These are phyloP conservation scores for Endocarpon pusillum DNA, from an alignment of 495 filamentous ascomycete species.

Conservation along the genomic window DNA sequence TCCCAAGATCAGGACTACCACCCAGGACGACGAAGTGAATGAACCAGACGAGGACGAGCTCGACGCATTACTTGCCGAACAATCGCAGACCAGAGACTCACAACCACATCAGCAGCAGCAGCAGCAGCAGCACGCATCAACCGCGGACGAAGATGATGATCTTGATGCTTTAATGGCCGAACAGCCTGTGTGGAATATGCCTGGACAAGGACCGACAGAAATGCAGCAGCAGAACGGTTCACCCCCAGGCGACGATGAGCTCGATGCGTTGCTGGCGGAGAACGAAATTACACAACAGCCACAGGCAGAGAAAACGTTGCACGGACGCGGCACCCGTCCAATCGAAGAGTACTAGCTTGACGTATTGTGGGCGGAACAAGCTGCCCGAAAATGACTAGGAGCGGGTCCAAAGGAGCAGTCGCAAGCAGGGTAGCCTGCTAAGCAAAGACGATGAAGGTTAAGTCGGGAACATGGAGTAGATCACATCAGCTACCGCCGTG, in stretches of 20 bases:
- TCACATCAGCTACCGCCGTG: no score
- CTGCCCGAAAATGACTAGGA: no score
- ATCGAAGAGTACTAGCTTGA: no score
- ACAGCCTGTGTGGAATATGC: conserved; percentile 1
- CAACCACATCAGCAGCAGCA: neutral
- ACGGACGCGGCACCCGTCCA: no score
- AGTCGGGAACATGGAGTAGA: no score
- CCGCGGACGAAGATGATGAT: conserved; percentile 24
- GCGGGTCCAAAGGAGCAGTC: no score
- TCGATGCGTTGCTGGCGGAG: conserved; percentile 5
- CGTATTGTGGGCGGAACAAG: no score
- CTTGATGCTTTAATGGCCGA: conserved; percentile 28
- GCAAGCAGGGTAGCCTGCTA: no score
- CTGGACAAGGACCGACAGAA: neutral
- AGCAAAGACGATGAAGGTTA: no score
- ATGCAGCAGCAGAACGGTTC: neutral
- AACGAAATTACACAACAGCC: neutral
- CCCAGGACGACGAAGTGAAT: neutral
- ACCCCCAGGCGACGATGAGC: neutral
- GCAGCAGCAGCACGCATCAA: neutral
- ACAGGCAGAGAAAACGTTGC: no score
- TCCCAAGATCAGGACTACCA: neutral
- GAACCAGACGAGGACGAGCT: conserved; percentile 3
- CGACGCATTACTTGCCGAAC: conserved; percentile 1
- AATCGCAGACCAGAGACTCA: conserved; percentile 1